Conservation (phyloP, 2,329 filamentous ascomycete species). For the Colletotrichum lindemuthianum region DNA sequence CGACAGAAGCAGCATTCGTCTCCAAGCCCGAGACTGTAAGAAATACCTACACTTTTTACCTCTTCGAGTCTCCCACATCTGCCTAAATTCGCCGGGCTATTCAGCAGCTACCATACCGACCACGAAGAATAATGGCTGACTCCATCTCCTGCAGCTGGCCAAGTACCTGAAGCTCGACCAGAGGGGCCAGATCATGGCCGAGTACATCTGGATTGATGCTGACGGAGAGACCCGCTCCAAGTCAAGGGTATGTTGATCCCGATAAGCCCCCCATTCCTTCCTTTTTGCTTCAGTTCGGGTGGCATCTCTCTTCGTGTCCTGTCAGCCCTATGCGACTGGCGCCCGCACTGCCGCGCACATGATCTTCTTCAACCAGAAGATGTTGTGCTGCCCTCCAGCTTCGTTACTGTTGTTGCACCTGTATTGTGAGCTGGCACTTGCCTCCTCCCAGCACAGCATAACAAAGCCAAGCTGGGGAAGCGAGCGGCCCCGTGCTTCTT, state of each 20-base stretch:
- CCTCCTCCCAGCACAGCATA: slow-evolving; percentile 2
- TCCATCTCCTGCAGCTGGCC: slow-evolving; percentile 69
- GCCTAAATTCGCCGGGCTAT: too few relatives aligned
- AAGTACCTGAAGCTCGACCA: slow-evolving; percentile 95
- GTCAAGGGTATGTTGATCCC: slow-evolving; percentile 80
- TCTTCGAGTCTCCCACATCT: too few relatives aligned
- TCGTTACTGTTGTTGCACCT: neutral
- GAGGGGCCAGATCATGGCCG: slow-evolving; percentile 87
- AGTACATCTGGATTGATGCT: slow-evolving; percentile 97
- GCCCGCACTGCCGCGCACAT: neutral
- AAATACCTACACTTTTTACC: slow-evolving; percentile 5
- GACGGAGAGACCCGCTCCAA: slow-evolving; percentile 89
- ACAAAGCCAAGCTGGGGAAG: slow-evolving; percentile 22
- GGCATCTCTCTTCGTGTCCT: slow-evolving; percentile 1
- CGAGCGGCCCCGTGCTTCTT: slow-evolving; percentile 7
- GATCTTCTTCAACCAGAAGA: too few relatives aligned
- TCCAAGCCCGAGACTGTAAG: slow-evolving; percentile 49
- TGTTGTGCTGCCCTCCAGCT: neutral
- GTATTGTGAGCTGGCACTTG: slow-evolving; percentile 14
- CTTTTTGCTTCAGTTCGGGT: slow-evolving; percentile 2
- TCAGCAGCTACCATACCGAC: too few relatives aligned
- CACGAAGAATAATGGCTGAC: slow-evolving; percentile 32
- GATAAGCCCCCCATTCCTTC: slow-evolving; percentile 38
- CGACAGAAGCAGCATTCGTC: slow-evolving; percentile 42
- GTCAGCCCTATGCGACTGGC: slow-evolving; percentile 6